These are phyloP conservation scores for Xylariaceae sp. DNA, from an alignment of 2,329 filamentous ascomycete species.

Conservation along the genomic window DNA sequence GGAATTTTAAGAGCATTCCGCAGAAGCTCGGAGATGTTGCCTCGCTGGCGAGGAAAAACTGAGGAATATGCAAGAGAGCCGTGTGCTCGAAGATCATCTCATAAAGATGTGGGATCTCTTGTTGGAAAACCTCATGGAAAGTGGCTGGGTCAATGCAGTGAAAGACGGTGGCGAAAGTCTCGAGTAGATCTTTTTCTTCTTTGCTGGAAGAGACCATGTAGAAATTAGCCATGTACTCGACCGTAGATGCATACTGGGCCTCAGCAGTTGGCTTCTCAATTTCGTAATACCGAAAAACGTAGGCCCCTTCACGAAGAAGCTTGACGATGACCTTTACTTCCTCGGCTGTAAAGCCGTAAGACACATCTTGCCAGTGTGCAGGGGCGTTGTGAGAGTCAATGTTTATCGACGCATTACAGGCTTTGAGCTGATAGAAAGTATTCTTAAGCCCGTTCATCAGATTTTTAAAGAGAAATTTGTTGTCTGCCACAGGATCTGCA, in stretches of 20 bases:
- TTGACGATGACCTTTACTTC: constrained; percentile 97
- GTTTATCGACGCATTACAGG: constrained; percentile 77
- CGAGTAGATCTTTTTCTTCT: constrained; percentile 95
- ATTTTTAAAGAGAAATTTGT: constrained; percentile 98
- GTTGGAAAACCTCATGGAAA: constrained; percentile 97
- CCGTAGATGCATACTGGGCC: constrained; percentile 76
- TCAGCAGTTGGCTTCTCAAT: constrained; percentile 80
- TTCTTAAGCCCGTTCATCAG: constrained; percentile 95
- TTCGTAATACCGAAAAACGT: constrained; percentile 96
- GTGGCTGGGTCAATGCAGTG: constrained; percentile 98
- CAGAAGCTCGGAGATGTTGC: constrained; percentile 97
- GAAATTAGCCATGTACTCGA: constrained; percentile 92
- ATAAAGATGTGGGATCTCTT: constrained; percentile 95
- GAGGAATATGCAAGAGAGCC: constrained; percentile 89
- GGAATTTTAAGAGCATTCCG: constrained; percentile 94
- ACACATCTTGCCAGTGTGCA: constrained; percentile 91
- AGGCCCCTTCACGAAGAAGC: constrained; percentile 93
- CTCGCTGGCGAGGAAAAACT: constrained; percentile 98
- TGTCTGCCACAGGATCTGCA: constrained; percentile 90
- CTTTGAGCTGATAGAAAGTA: constrained; percentile 92
- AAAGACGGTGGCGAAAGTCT: constrained; percentile 98
- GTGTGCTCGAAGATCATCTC: constrained; percentile 98
- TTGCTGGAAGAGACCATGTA: constrained; percentile 93
- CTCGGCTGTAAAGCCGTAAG: constrained; percentile 95
- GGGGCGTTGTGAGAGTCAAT: constrained; percentile 82